phyloP scores from a whole-genome alignment of 306 rosid genomes.

The Glycyrrhiza uralensis region DNA sequence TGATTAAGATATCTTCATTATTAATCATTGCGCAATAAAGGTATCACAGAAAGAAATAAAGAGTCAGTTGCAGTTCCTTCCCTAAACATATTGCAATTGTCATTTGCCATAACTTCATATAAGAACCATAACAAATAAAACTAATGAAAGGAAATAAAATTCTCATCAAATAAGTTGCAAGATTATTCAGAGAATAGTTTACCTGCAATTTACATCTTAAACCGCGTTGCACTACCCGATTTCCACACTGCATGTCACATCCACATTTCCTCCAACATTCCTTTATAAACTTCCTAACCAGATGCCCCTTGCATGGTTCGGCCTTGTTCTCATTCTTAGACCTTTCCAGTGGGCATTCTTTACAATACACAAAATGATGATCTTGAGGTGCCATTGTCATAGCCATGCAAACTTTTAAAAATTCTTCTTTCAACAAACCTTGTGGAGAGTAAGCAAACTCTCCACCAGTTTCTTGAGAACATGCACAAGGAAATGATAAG shows the following conservation, averaged over 20 bases:
- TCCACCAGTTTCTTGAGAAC: conserved; percentile 93
- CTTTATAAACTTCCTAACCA: conserved; percentile 70
- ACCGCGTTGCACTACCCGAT: conserved; percentile 87
- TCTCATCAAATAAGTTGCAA: neutral
- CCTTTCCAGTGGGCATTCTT: conserved; percentile 75
- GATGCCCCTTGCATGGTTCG: conserved; percentile 80
- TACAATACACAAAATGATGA: conserved; percentile 54
- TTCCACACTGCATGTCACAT: conserved; percentile 83
- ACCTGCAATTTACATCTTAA: conserved; percentile 81
- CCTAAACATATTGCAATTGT: neutral
- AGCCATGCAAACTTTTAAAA: conserved; percentile 48
- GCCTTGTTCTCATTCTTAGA: conserved; percentile 42
- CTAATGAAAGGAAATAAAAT: neutral
- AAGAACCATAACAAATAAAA: neutral
- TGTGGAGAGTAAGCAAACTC: conserved; percentile 75
- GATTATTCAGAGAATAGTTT: conserved; percentile 28
- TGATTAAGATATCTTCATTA: neutral
- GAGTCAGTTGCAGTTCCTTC: neutral
- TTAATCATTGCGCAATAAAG: too few species aligned
- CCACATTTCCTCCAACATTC: conserved; percentile 99
- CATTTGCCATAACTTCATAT: neutral
- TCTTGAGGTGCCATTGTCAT: conserved; percentile 47
- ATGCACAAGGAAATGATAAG: conserved; percentile 71
- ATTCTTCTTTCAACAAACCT: conserved; percentile 70
- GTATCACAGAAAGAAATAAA: neutral